Base-by-base conservation (phyloP, 106 monocot genomes). In the Dendrobium catenatum region DNA sequence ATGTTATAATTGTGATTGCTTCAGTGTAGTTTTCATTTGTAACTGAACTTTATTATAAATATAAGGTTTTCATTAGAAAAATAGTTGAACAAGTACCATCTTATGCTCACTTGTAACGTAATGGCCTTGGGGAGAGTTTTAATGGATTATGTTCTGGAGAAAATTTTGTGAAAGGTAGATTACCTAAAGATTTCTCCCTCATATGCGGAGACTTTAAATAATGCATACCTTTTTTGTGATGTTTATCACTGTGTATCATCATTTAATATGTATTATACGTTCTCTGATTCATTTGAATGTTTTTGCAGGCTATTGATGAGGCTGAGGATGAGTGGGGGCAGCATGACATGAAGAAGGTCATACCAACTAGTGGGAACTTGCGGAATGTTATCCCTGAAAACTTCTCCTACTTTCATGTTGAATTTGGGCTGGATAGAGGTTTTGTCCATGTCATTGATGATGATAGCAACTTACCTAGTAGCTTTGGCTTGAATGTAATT, bases 271-370 rank as follows among this genome's bases (percentile, higher is more conserved):
- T 6, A 15, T 70, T 9, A 3, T 16, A 70, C 15, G 16, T 1
- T 33, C 33, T 70, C 33, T 70, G 41, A 74, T 6, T 20, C 41
- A 43, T 16, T 74, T 13, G 22, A 49, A 49, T 26, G 18, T 46
- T 46, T 40, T 79, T 51, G 20, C 73, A 93, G 90, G 92, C 90
- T 51, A 93, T 93, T 75, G 92, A 93, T 83, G 92, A 93, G 74
- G 92, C 88, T 26, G 92, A 93, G 77, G 92, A 90, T 41, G 90
- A 90, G 72, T 93, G 93, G 90, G 88, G 84, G 27, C 93, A 93
- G 81, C 93, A 93, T 49, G 87, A 87, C 46, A 87, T 88, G 85
- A 93, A 93, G 82, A 93, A 93, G 81, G 81, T 93, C 16, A 93
- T 93, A 77, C 86, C 81, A 29, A 93, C 92, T 26, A 88, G 80